A percentile compares a stretch with the other conserved stretches of the same genome.
phyloP scores from a whole-genome alignment of 1,284 basidiomycete genomes.

The Trametes versicolor region DNA sequence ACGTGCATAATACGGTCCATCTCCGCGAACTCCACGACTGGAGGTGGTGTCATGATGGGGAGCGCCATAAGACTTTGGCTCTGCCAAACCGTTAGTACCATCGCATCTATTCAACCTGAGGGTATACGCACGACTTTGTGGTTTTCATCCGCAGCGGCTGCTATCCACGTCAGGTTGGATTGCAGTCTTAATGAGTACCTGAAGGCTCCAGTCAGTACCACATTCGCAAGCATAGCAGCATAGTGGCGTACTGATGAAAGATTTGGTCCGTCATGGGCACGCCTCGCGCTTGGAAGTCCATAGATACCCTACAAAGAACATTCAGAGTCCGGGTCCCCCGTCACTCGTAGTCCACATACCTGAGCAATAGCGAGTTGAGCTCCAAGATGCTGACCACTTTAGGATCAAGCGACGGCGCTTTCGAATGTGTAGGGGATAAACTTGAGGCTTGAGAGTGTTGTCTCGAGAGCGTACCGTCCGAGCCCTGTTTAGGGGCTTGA shows the following conservation, averaged over 20 bases:
- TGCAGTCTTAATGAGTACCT: conserved; percentile 69
- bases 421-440: conserved; percentile 23
- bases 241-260: conserved; percentile 63
- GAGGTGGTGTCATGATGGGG: conserved; percentile 66
- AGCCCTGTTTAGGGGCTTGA: conserved; percentile 7
- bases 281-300: conserved; percentile 65
- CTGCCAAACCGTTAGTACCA: conserved; percentile 18
- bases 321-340: neutral
- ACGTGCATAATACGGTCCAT: conserved; percentile 68
- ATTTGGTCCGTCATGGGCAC: conserved; percentile 58
- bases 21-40: conserved; percentile 57
- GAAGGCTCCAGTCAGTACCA: conserved; percentile 12
- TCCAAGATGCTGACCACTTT: conserved; percentile 70
- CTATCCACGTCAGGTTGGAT: conserved; percentile 74
- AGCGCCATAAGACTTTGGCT: conserved; percentile 48
- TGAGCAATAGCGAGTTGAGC: conserved; percentile 72
- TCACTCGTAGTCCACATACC: conserved; percentile 50
- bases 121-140: conserved; percentile 54
- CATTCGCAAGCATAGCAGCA: conserved; percentile 17
- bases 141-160: conserved; percentile 64
- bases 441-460: conserved; percentile 28
- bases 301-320: conserved; percentile 35
- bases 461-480: conserved; percentile 27
- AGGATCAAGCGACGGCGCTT: conserved; percentile 46
- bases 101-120: neutral